A percentile compares a stretch with the other conserved stretches of the same genome.
These are phyloP conservation scores for Geosmithia flava DNA, from an alignment of 2,329 filamentous ascomycete genomes.

Conservation along the genomic window DNA sequence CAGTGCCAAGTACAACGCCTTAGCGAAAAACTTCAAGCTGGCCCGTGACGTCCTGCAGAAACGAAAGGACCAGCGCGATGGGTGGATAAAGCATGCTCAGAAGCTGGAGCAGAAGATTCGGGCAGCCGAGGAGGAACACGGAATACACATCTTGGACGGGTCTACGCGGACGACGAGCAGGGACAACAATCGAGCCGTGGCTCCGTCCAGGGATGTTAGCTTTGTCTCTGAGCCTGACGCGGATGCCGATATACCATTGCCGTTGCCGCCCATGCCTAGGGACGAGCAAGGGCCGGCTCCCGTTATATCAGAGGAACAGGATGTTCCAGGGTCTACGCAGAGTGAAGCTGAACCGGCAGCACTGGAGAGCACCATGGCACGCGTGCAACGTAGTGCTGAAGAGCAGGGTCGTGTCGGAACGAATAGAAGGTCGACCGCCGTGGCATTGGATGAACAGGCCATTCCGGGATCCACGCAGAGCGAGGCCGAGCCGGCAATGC, in stretches of 20 bases:
- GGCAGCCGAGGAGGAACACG: constrained; percentile 24
- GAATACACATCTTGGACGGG: constrained; percentile 15
- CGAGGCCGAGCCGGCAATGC: constrained; percentile 3
- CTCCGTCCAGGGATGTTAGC: neutral
- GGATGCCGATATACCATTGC: neutral
- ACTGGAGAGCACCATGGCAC: too few relatives aligned
- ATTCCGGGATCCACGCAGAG: constrained; percentile 1
- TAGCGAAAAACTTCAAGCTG: constrained; percentile 27
- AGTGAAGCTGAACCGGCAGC: too few relatives aligned
- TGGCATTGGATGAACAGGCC: neutral
- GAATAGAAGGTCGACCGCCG: too few relatives aligned
- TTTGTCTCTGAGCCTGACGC: neutral
- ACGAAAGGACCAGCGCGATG: constrained; percentile 26
- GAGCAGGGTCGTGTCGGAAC: constrained; percentile 2
- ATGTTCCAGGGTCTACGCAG: too few relatives aligned
- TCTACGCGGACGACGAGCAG: neutral
- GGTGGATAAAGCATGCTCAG: constrained; percentile 32
- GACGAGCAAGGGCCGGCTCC: neutral
- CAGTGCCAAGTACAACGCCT: constrained; percentile 24
- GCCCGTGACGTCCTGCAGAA: constrained; percentile 24
- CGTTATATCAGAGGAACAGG: too few relatives aligned
- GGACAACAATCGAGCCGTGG: neutral
- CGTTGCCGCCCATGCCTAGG: neutral
- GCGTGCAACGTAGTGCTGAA: neutral
- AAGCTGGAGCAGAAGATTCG: constrained; percentile 29